These are phyloP conservation scores for Prinsepia uniflora DNA, from an alignment of 306 rosid species.

Conservation along the genomic window DNA sequence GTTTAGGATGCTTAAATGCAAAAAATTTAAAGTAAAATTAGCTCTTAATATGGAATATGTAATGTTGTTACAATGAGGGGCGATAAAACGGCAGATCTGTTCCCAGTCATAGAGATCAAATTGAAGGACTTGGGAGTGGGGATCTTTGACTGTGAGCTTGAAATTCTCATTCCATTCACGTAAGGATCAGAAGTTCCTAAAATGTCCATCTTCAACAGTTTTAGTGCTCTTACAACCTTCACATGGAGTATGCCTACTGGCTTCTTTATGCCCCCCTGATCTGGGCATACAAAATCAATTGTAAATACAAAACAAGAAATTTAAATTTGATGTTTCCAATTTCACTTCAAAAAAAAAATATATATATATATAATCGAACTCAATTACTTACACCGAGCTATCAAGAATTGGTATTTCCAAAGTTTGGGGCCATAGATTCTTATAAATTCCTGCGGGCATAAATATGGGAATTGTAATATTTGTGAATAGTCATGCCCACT, in stretches of 20 bases:
- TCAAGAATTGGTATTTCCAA: conserved; percentile 28
- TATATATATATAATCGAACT: too few species aligned
- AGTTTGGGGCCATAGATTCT: conserved; percentile 25
- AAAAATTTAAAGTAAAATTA: too few species aligned
- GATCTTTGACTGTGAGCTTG: conserved; percentile 27
- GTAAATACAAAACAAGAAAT: neutral
- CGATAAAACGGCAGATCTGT: conserved; percentile 14
- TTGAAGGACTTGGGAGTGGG: conserved; percentile 27
- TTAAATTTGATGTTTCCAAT: neutral
- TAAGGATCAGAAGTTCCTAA: conserved; percentile 34
- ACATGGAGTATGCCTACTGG: conserved; percentile 35
- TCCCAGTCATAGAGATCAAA: conserved; percentile 35
- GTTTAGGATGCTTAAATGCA: too few species aligned
- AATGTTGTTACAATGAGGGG: neutral
- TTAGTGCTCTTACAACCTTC: conserved; percentile 25
- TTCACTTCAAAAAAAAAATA: neutral
- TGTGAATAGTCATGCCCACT: too few species aligned
- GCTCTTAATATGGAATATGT: neutral
- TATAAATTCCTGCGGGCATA: conserved; percentile 23
- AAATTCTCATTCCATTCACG: conserved; percentile 34
- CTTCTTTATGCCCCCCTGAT: conserved; percentile 19
- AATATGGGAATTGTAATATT: neutral
- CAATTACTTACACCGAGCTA: conserved; percentile 17
- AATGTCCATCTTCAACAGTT: conserved; percentile 30
- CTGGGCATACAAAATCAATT: neutral